A percentile compares a stretch with the other conserved stretches of the same genome.
phyloP scores from a whole-genome alignment of 1,284 basidiomycete genomes.

The Tylopilus sp. region DNA sequence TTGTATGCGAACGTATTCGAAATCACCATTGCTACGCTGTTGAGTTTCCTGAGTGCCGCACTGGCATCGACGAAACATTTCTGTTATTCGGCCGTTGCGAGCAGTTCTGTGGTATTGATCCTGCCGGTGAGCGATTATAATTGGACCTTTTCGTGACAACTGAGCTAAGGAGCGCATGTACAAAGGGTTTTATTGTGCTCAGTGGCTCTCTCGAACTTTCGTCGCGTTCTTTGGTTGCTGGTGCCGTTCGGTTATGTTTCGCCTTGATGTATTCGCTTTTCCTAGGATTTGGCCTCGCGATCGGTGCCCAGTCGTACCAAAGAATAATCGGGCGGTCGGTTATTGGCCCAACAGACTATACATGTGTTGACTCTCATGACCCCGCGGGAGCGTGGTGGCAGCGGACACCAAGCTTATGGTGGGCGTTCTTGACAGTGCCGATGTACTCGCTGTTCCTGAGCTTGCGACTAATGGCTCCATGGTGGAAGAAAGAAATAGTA shows the following conservation, averaged over 20 bases:
- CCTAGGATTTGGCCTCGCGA: constrained; percentile 81
- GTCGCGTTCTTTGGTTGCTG: constrained; percentile 75
- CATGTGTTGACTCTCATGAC: constrained; percentile 56
- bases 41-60: constrained; percentile 82
- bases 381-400: constrained; percentile 58
- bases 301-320: constrained; percentile 70
- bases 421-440: constrained; percentile 82
- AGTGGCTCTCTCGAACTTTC: constrained; percentile 81
- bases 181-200: constrained; percentile 74
- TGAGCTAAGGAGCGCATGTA: constrained; percentile 10
- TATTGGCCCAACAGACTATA: constrained; percentile 58
- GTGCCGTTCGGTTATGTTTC: constrained; percentile 85
- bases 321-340: constrained; percentile 49
- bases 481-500: constrained; percentile 70
- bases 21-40: constrained; percentile 75
- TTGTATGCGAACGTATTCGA: constrained; percentile 87
- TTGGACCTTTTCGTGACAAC: not conserved
- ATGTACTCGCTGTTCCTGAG: constrained; percentile 74
- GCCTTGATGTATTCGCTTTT: constrained; percentile 79
- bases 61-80: constrained; percentile 70
- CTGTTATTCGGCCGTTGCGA: constrained; percentile 86
- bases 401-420: constrained; percentile 51
- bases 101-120: constrained; percentile 83
- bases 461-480: constrained; percentile 75
- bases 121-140: constrained; percentile 58